Base-by-base conservation (phyloP, 129 eudicot genomes). In the Lactuca sativa region DNA sequence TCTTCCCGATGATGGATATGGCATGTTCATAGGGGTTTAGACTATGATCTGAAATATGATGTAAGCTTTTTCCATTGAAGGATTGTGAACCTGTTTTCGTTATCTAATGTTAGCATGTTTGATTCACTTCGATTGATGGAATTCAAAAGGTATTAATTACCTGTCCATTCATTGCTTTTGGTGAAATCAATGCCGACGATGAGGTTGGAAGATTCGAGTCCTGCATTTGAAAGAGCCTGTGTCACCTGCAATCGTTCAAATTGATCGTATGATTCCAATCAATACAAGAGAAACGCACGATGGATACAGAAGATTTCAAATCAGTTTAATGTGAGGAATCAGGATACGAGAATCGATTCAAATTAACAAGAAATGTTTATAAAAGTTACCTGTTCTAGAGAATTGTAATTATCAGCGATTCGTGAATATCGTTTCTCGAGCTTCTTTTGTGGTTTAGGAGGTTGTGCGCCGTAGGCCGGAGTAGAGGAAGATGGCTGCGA, bases 111-210 rank as follows among this genome's bases (percentile, higher is more conserved):
- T 52, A 83, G 78, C 74, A 76, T 48, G 52, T 64, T 63, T 41
- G 47, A 36, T 38, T 25, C 30, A 1, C 30, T 52, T 44, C 17
- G 25, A 61, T 5, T 36, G 25, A 63, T 25, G 49, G 9, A 43
- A 43, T 43, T 3, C 1, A 9, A 2, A 43, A 43, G 9, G 44
- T 72, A 9, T 40, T 64, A 66, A 4, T 21, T 68, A 92, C 98
- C 98, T 75, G 96, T 89, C 98, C 96, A 92, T 59, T 86, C 98
- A 54, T 92, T 92, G 81, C 98, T 92, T 81, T 89, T 86, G 12
- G 98, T 92, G 87, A 92, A 92, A 76, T 92, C 98, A 40, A 92
- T 85, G 34, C 98, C 96, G 52, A 92, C 86, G 66, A 92, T 89
- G 56, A 92, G 95, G 82, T 92, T 92, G 48, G 98, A 92, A 40